Evolutionary conservation across 176 grass and related monocot species (phyloP), one percentile per base, ranked within the genome.

Genomic region (Carex myosuroides): DNA sequence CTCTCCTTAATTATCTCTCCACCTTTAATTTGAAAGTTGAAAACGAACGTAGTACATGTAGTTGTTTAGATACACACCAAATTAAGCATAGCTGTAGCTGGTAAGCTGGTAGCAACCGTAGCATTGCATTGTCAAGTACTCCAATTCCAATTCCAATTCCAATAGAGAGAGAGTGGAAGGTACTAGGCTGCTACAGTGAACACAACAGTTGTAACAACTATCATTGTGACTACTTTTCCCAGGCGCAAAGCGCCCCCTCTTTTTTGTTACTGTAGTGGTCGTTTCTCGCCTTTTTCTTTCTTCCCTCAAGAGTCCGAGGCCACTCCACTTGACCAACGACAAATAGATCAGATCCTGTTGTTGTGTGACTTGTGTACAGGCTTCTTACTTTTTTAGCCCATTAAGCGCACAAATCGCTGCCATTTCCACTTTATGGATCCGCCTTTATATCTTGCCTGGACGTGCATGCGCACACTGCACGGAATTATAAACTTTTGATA

Each of bases 11-110:
- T 17, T 13, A 3, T 68, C 21, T n/a, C 6, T 24, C 24, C 68
- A 55, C 29, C 83, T 85, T 85, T 85, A 85, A 85, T 85, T 85
- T 73, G 83, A 85, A 85, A 75, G 60, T 65, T 71, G 7, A 32
- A 68, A 71, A 57, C 46, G 2, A 70, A 26, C 2, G 5, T 60
- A 59, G 64, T 75, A 8, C 30, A 29, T 29, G 29, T 2, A 52
- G 32, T 30, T 30, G 11, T 70, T 62, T 60, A 33, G 24, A 69
- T 24, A 33, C 48, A 32, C 52, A 50, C 32, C 50, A 18, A 68
- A 53, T 17, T 12, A 32, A 69, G 42, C 29, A 21, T 60, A 58
- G 26, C 54, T 59, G 44, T 29, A 29, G 6, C 6, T 39, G 5
- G 0, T 39, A 13, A 29, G 20, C 22, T 79, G 42, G 16, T 26